Conservation (phyloP, 768 basidiomycete species). For the Ramaria sp. region DNA sequence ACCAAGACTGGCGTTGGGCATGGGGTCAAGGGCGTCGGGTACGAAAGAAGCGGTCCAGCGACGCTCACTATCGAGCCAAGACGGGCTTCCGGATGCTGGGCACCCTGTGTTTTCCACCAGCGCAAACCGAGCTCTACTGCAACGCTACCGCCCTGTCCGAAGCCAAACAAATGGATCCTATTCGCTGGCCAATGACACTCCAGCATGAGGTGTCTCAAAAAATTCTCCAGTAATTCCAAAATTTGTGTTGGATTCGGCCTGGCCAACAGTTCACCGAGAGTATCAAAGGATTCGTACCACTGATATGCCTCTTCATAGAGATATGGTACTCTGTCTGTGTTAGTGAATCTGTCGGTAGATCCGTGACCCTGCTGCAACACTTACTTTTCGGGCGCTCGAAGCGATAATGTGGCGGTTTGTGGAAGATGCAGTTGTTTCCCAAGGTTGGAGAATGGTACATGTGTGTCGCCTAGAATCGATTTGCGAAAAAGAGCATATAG, state of each 20-base stretch:
- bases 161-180: constrained; percentile 81
- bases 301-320: constrained; percentile 65
- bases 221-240: constrained; percentile 41
- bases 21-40: constrained; percentile 45
- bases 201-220: constrained; percentile 45
- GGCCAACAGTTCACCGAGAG: constrained; percentile 59
- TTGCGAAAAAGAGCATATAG: neutral
- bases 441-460: constrained; percentile 64
- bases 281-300: constrained; percentile 80
- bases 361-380: constrained; percentile 14
- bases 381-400: constrained; percentile 72
- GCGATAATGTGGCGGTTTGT: constrained; percentile 75
- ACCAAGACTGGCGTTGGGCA: constrained; percentile 56
- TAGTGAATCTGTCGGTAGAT: neutral
- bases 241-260: constrained; percentile 66
- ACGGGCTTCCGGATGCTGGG: constrained; percentile 10
- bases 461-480: constrained; percentile 59
- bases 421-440: constrained; percentile 71
- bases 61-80: constrained; percentile 63
- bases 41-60: constrained; percentile 67
- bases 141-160: constrained; percentile 77
- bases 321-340: constrained; percentile 51
- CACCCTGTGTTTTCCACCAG: constrained; percentile 37
- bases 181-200: constrained; percentile 56
- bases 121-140: constrained; percentile 55